Evolutionary conservation across 2,329 filamentous ascomycete genomes (phyloP).

Genomic region (Fusarium nelsonii): DNA sequence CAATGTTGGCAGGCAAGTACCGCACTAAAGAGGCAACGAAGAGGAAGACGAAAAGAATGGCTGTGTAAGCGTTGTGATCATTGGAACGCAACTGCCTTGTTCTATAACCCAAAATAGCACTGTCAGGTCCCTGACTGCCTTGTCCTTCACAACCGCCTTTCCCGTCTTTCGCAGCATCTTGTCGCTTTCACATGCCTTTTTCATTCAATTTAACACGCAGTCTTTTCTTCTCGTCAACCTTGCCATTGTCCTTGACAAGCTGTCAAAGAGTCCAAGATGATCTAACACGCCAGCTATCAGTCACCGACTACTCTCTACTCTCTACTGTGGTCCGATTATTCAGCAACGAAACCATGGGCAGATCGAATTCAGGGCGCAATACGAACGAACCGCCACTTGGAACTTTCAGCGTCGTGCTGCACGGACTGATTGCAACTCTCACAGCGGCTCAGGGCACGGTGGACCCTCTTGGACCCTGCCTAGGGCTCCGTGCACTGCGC

Average conservation of each 20-base stretch:
- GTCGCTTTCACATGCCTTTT: background rate
- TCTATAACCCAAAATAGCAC: constrained; percentile 2
- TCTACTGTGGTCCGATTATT: background rate
- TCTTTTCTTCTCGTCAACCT: background rate
- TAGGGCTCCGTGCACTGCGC: background rate
- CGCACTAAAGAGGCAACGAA: constrained; percentile 30
- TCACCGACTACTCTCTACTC: background rate
- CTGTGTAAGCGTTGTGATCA: background rate
- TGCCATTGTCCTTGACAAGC: background rate
- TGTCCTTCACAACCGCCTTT: background rate
- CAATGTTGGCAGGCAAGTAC: constrained; percentile 2
- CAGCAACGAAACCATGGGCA: constrained; percentile 1
- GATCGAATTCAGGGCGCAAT: background rate
- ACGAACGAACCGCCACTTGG: constrained; percentile 9
- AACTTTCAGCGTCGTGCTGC: background rate
- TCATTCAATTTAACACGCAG: background rate
- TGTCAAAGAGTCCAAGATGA: background rate
- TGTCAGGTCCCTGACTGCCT: background rate
- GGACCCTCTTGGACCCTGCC: constrained; percentile 9
- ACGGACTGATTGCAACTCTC: background rate
- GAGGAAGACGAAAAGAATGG: constrained; percentile 13
- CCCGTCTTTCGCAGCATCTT: background rate
- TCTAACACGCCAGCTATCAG: background rate
- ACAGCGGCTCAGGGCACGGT: constrained; percentile 19
- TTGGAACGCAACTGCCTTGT: background rate